Percentiles rank a stretch among this genome's conserved stretches.
Conservation (phyloP, 176 grass and related monocot genomes). For the Triticum timopheevii region DNA sequence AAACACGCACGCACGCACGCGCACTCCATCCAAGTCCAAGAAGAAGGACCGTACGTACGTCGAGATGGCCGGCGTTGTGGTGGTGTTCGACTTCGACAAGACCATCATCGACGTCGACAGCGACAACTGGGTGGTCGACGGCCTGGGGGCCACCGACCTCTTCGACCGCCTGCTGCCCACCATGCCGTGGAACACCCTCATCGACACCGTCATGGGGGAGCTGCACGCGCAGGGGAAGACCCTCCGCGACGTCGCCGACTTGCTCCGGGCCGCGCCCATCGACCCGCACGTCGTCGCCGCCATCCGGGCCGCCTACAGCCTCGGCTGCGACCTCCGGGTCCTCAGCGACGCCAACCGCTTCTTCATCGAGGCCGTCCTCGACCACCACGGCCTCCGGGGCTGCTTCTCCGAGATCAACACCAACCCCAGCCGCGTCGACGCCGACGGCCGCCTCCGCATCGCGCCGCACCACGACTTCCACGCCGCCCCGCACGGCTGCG, state of each 20-base stretch:
- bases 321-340: conserved; percentile 77
- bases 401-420: conserved; percentile 90
- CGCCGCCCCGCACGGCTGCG: conserved; percentile 59
- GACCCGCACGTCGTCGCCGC: conserved; percentile 48
- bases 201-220: conserved; percentile 77
- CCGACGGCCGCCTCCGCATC: conserved; percentile 62
- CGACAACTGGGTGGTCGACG: conserved; percentile 79
- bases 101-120: conserved; percentile 94
- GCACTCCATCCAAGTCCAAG: not conserved
- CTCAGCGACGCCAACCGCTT: conserved; percentile 89
- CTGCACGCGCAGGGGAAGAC: conserved; percentile 45
- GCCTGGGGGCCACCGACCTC: conserved; percentile 51
- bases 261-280: conserved; percentile 42
- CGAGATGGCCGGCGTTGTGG: conserved; percentile 44
- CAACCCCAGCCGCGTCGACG: conserved; percentile 64
- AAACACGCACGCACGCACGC: too few relatives aligned
- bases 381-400: conserved; percentile 64
- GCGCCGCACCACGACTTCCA: conserved; percentile 58
- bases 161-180: conserved; percentile 87
- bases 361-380: conserved; percentile 84
- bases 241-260: conserved; percentile 48
- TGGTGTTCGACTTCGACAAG: conserved; percentile 95
- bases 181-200: conserved; percentile 88
- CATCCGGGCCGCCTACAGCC: conserved; percentile 50
- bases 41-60: not conserved